Evolutionary conservation across 2,329 filamentous ascomycete genomes (phyloP), one percentile per base, ranked within the genome.

Genomic region (Pseudocercospora fuligena): DNA sequence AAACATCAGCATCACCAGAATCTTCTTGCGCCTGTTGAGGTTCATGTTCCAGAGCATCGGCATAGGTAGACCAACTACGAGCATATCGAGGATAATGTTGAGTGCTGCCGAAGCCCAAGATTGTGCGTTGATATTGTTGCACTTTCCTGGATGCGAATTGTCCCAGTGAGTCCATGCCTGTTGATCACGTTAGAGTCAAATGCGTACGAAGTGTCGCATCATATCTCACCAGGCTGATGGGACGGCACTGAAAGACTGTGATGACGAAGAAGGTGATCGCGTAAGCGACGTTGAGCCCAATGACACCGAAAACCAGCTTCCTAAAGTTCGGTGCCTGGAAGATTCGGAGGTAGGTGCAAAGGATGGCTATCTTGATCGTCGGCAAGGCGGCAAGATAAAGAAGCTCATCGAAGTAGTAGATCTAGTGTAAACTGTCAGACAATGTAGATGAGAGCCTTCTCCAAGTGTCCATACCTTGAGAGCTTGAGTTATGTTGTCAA

Each of bases 1-100:
- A 54, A 70, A 70, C 69, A 70, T 70, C 14, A 70, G 27, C 67
- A 69, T 70, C 11, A 70, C 63, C 6, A 70, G 36, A 4, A 65
- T 27, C 40, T 70, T 70, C 56, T 70, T 70, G 12, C 67, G 63
- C n/a, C 21, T 56, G 29, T 69, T 67, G 6, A 70, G 56, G 12
- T 70, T 65, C 67, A 71, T 65, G 2, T 46, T 58, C 69, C 67
- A 70, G n/a, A 70, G 54, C 63, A 67, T 61, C 11, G 69, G 69
- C 68, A 70, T 69, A 4, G 69, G 69, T 6, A 70, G 31, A 12
- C 60, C 47, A 1, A 67, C 60, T 1, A 70, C 69, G 8, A 69
- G 40, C 9, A 69, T 12, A 40, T 70, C 69, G 14, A 70, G 67
- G 16, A 60, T 54, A 46, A 70, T 70, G 23, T 70, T 69, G 47